These are phyloP conservation scores for Cornus controversa DNA, from an alignment of 148 eudicot genomes.

Conservation along the genomic window DNA sequence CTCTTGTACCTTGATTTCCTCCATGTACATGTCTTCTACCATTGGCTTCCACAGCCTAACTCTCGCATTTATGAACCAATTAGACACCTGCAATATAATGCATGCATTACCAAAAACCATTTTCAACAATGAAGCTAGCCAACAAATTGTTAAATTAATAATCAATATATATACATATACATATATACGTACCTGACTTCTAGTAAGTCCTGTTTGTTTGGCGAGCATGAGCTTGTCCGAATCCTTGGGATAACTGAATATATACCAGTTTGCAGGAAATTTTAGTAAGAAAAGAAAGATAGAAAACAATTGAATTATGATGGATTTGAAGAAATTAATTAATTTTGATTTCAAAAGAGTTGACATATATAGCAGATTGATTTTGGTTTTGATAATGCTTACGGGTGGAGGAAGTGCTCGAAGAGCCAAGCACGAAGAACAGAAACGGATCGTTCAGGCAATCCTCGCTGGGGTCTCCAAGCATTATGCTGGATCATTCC, in stretches of 20 bases:
- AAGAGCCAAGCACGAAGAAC: slow-evolving; percentile 97
- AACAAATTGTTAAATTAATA: too few species aligned
- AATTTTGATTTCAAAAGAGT: too few species aligned
- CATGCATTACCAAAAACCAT: neutral
- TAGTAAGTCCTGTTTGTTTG: slow-evolving; percentile 71
- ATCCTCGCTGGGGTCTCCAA: slow-evolving; percentile 92
- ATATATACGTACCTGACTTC: slow-evolving; percentile 58
- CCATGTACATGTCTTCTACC: slow-evolving; percentile 90
- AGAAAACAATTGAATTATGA: too few species aligned
- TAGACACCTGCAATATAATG: slow-evolving; percentile 65
- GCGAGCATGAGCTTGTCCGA: slow-evolving; percentile 71
- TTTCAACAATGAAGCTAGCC: neutral
- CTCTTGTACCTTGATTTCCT: slow-evolving; percentile 63
- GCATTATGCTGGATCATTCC: slow-evolving; percentile 85
- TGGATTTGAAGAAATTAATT: too few species aligned
- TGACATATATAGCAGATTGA: too few species aligned
- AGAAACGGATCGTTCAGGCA: slow-evolving; percentile 87
- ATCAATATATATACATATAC: neutral
- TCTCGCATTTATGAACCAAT: slow-evolving; percentile 89
- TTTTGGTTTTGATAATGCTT: slow-evolving; percentile 6
- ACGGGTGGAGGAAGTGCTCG: slow-evolving; percentile 95
- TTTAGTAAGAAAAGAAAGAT: neutral
- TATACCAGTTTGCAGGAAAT: neutral
- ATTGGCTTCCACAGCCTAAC: slow-evolving; percentile 93
- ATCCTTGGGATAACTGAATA: slow-evolving; percentile 76